These are phyloP conservation scores for Apiospora pterosperma DNA, from an alignment of 2,329 filamentous ascomycete genomes.

Conservation along the genomic window DNA sequence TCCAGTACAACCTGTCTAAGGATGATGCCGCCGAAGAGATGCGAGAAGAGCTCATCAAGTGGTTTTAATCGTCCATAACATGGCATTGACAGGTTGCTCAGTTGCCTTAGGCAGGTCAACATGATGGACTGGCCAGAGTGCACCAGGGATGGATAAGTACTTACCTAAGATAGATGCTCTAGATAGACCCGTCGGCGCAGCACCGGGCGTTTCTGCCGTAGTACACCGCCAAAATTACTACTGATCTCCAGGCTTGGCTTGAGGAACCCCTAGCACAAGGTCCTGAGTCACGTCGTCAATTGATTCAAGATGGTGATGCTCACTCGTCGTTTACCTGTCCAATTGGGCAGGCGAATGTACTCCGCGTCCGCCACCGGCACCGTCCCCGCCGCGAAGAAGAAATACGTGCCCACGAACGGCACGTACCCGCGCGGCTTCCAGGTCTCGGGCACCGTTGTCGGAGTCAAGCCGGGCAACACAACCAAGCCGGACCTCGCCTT, in stretches of 20 bases:
- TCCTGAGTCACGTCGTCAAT: background rate
- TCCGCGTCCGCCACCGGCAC: slow-evolving; percentile 55
- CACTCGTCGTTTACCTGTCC: slow-evolving; percentile 8
- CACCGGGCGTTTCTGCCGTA: background rate
- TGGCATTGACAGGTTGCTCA: too few species aligned
- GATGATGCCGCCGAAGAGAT: too few species aligned
- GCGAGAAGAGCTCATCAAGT: too few species aligned
- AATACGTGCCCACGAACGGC: slow-evolving; percentile 82
- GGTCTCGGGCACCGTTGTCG: slow-evolving; percentile 83
- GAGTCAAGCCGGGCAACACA: slow-evolving; percentile 91
- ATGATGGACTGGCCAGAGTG: background rate
- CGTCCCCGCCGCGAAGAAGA: slow-evolving; percentile 77
- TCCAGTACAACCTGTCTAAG: too few species aligned
- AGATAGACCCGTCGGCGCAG: background rate
- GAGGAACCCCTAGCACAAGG: background rate
- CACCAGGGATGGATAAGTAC: background rate
- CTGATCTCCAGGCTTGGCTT: background rate
- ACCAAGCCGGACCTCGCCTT: slow-evolving; percentile 88
- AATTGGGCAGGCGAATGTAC: slow-evolving; percentile 34
- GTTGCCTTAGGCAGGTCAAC: too few species aligned
- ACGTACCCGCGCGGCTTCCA: slow-evolving; percentile 89
- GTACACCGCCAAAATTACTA: background rate
- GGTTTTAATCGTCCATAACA: too few species aligned
- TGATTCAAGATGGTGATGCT: slow-evolving; percentile 4
- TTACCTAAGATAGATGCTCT: too few species aligned